phyloP scores from a whole-genome alignment of 164 flowering plant genomes.

The Sextonia rubra region DNA sequence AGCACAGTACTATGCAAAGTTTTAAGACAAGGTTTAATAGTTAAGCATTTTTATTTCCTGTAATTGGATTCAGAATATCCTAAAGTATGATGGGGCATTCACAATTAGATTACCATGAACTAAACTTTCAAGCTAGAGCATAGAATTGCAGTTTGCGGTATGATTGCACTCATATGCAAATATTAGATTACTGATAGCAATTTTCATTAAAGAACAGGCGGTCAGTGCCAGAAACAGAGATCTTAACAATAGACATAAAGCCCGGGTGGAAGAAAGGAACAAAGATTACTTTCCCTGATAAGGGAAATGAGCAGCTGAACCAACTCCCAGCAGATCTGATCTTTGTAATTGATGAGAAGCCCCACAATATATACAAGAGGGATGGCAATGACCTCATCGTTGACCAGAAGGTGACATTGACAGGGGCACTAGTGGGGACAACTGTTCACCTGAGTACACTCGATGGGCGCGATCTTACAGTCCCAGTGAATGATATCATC shows the following conservation, averaged over 20 bases:
- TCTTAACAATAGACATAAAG: conserved; percentile 56
- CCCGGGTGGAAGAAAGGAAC: conserved; percentile 91
- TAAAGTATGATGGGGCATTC: too few relatives aligned
- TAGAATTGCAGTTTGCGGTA: too few relatives aligned
- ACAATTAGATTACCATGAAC: too few relatives aligned
- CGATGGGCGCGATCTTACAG: conserved; percentile 46
- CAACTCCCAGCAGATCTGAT: conserved; percentile 63
- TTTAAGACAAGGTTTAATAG: too few relatives aligned
- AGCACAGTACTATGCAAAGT: too few relatives aligned
- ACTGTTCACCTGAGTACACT: conserved; percentile 46
- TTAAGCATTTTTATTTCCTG: too few relatives aligned
- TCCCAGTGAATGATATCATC: conserved; percentile 46
- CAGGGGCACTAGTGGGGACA: conserved; percentile 59
- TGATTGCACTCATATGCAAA: too few relatives aligned
- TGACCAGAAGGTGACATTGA: conserved; percentile 39
- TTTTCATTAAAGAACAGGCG: conserved; percentile 16
- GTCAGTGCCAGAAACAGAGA: conserved; percentile 35
- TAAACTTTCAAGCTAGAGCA: too few relatives aligned
- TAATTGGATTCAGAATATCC: too few relatives aligned
- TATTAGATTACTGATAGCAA: neutral
- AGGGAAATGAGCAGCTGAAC: conserved; percentile 58
- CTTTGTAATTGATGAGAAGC: conserved; percentile 66
- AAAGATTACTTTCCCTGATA: conserved; percentile 76
- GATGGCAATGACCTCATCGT: conserved; percentile 66
- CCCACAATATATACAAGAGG: conserved; percentile 55